These are phyloP conservation scores for Chamaecrista fasciculata DNA, from an alignment of 306 rosid species.

Conservation along the genomic window DNA sequence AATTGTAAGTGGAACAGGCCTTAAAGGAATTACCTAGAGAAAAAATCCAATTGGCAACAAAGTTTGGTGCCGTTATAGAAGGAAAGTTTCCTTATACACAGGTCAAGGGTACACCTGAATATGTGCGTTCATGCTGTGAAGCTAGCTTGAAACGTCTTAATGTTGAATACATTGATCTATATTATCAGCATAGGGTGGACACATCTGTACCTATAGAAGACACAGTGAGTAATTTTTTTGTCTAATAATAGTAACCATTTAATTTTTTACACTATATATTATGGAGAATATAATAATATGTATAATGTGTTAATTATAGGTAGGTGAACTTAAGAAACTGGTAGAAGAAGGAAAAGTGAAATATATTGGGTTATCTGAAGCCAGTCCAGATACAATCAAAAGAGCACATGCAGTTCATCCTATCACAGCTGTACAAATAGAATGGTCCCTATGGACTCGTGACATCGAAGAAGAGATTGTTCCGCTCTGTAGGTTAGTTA, in stretches of 20 bases:
- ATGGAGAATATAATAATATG: no score
- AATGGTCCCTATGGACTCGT: no score
- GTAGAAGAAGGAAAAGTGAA: no score
- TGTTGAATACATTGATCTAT: constrained; percentile 1
- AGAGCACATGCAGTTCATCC: constrained; percentile 91
- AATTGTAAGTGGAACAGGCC: background rate
- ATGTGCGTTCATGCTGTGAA: background rate
- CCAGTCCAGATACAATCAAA: constrained; percentile 69
- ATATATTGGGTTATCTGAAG: no score
- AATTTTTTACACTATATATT: no score
- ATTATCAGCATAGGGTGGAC: constrained; percentile 1
- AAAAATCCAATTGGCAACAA: background rate
- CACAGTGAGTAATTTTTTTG: background rate
- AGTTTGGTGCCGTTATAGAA: background rate
- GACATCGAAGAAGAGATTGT: constrained; percentile 68
- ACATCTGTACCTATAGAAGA: background rate
- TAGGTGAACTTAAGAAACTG: no score
- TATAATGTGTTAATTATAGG: no score
- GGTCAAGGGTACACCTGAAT: background rate
- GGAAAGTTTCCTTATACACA: background rate
- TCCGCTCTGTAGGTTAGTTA: constrained; percentile 70
- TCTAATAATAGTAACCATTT: no score
- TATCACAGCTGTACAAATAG: no score
- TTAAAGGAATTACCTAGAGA: background rate
- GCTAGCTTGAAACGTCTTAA: background rate